These are phyloP conservation scores for Trebouxia sp. DNA, from an alignment of 139 green algal species.

Conservation along the genomic window DNA sequence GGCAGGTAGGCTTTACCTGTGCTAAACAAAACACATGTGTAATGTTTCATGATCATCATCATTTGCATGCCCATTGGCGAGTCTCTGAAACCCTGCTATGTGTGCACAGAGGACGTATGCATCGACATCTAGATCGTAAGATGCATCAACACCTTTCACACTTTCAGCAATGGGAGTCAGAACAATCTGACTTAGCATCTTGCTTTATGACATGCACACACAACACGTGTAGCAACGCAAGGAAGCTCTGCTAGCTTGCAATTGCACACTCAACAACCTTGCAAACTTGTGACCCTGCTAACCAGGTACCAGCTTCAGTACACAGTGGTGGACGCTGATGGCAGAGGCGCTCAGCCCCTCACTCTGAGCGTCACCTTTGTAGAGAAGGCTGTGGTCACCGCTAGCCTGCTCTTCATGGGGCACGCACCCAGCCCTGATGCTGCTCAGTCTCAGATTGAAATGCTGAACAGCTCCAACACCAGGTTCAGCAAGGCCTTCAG, in stretches of 20 bases:
- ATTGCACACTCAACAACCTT: too few relatives aligned
- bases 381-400: not conserved
- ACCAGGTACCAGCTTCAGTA: not conserved
- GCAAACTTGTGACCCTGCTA: too few relatives aligned
- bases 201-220: not conserved
- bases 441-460: not conserved
- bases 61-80: too few relatives aligned
- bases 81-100: too few relatives aligned
- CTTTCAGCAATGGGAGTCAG: too few relatives aligned
- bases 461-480: not conserved
- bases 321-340: not conserved
- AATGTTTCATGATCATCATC: too few relatives aligned
- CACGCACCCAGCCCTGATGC: not conserved
- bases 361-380: slow-evolving; percentile 13
- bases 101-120: too few relatives aligned
- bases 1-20: not conserved
- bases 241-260: too few relatives aligned
- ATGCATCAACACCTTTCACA: too few relatives aligned
- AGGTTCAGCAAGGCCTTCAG: not conserved
- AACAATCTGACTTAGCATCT: too few relatives aligned
- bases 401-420: not conserved
- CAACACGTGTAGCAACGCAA: not conserved
- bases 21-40: too few relatives aligned
- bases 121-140: too few relatives aligned
- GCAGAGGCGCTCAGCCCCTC: not conserved